Percentiles rank a stretch among this genome's conserved stretches.
phyloP scores from a whole-genome alignment of 805 yeast genomes.

The Hagleromyces aurorensis region DNA sequence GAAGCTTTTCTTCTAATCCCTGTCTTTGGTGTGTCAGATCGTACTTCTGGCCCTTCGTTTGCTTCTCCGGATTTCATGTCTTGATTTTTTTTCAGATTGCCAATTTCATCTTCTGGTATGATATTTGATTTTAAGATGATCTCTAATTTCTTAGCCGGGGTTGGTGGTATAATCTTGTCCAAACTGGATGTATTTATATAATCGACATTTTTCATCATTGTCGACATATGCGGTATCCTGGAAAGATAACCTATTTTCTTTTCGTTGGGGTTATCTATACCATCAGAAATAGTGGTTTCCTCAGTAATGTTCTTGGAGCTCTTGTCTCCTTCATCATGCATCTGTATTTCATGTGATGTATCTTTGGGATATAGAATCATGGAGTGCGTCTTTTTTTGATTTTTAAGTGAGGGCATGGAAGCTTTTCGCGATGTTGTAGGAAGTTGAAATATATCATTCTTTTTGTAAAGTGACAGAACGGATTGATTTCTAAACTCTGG shows the following conservation, averaged over 20 bases:
- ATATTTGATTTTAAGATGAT: conserved; percentile 29
- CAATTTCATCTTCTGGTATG: conserved; percentile 17
- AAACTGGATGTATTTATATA: conserved; percentile 42
- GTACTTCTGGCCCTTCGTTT: background rate
- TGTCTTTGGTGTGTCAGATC: background rate
- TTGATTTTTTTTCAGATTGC: conserved; percentile 8
- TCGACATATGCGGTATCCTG: conserved; percentile 17
- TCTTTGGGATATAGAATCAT: conserved; percentile 27
- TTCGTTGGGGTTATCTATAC: background rate
- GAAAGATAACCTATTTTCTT: conserved; percentile 13
- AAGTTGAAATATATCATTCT: conserved; percentile 15
- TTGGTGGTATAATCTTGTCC: conserved; percentile 47
- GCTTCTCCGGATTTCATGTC: background rate
- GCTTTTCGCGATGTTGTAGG: conserved; percentile 8
- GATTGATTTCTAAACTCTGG: conserved; percentile 29
- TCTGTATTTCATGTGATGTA: conserved; percentile 11
- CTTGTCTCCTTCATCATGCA: background rate
- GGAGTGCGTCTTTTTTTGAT: conserved; percentile 24
- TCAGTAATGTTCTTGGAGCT: conserved; percentile 9
- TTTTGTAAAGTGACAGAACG: conserved; percentile 25
- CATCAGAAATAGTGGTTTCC: conserved; percentile 1
- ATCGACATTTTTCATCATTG: conserved; percentile 26
- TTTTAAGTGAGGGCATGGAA: conserved; percentile 4
- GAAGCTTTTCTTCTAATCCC: background rate
- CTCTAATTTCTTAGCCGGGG: conserved; percentile 61